Evolutionary conservation across 805 yeast species (phyloP), one percentile per base, ranked within the genome.

Genomic region (Candida mattraensis): DNA sequence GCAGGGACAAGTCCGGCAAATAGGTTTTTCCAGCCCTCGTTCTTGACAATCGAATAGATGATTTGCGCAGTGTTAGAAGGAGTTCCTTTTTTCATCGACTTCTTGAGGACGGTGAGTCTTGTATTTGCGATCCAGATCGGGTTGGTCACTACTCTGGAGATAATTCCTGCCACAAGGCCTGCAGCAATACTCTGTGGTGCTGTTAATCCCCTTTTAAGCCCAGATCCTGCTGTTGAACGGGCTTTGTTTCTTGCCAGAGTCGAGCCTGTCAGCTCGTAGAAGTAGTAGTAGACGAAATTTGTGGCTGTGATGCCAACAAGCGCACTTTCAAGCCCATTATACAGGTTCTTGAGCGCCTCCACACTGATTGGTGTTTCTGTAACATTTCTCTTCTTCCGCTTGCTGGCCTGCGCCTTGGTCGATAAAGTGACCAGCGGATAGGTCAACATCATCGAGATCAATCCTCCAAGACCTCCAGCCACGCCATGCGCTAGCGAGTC

Each of bases 81-180:
- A n/a, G 34, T 33, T 12, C 22, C n/a, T 17, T 39, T 32, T 15
- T 37, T 33, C 11, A 40, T 23, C 20, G 53, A 42, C 38, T 44
- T 62, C 60, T 37, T 62, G 56, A 33, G 29, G 12, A 89, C 87
- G 50, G 94, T 85, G 75, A 83, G 78, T 54, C 96, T 74, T 3
- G 97, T 88, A 58, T 88, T 88, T 28, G 94, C 93, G 28, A 88
- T 95, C 97, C 97, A 88, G 48, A 87, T 78, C 16, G 97, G 97
- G 59, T 88, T 88, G 9, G 95, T 80, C 8, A 80, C 71, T 14
- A 84, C 66, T 32, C 88, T 84, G 3, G 96, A 87, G 24, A 87
- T 75, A 7, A 88, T 74, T 0, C 97, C 96, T 2, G 96, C 95
- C 53, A 86, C 69, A 1, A 93, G 82, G 18, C 97, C 95, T 2